A percentile compares a stretch with the other conserved stretches of the same genome.
Evolutionary conservation across 805 yeast genomes (phyloP).

Genomic region (Schwanniomyces yamadae): DNA sequence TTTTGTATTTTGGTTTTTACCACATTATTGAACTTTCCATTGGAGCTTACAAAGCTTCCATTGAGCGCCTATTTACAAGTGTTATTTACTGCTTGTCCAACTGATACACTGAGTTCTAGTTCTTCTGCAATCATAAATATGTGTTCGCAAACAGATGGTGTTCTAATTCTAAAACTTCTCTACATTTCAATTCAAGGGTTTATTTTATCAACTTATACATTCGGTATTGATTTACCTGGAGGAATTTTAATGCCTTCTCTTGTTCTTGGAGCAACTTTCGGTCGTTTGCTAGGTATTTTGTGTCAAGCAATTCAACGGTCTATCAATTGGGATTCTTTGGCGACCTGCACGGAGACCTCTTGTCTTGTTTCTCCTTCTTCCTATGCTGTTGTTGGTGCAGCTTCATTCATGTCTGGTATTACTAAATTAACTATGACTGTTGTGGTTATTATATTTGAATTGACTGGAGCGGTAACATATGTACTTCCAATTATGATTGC

Average conservation of each 20-base stretch:
- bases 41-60: constrained; percentile 53
- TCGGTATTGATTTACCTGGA: constrained; percentile 68
- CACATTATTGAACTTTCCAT: constrained; percentile 54
- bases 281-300: constrained; percentile 54
- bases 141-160: constrained; percentile 26
- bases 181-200: constrained; percentile 52
- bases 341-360: constrained; percentile 43
- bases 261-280: constrained; percentile 60
- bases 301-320: constrained; percentile 48
- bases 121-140: constrained; percentile 27
- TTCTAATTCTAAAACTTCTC: constrained; percentile 27
- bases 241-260: constrained; percentile 65
- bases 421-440: constrained; percentile 78
- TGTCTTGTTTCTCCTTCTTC: constrained; percentile 80
- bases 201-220: constrained; percentile 63
- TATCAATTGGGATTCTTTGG: constrained; percentile 29
- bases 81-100: constrained; percentile 67
- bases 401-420: constrained; percentile 75
- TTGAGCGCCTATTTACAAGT: constrained; percentile 56
- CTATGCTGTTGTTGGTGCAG: constrained; percentile 87
- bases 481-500: constrained; percentile 85
- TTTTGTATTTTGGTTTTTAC: constrained; percentile 49
- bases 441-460: constrained; percentile 77
- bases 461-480: constrained; percentile 83
- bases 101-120: constrained; percentile 9